Conservation (phyloP, 2,329 filamentous ascomycete species). For the Penicillium sp. region DNA sequence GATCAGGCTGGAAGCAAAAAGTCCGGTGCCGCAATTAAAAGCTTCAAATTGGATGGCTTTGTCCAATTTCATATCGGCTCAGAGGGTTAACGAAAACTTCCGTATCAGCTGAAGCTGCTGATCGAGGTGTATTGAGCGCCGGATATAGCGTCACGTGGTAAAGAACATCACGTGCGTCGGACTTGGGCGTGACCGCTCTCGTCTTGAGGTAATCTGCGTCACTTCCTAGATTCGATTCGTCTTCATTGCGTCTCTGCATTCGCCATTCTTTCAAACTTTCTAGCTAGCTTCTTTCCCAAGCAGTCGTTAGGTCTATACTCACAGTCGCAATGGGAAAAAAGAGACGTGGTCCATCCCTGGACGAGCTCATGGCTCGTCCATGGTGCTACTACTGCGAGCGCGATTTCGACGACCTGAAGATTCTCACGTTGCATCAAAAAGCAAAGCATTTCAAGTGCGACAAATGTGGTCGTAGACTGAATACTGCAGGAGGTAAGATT, state of each 20-base stretch:
- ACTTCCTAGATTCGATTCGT: constrained; percentile 1
- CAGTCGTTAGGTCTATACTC: background rate
- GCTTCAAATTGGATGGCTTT: too few relatives aligned
- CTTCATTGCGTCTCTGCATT: background rate
- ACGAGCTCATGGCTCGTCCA: constrained; percentile 81
- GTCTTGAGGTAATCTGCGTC: constrained; percentile 1
- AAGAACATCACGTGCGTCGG: background rate
- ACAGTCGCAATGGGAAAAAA: constrained; percentile 73
- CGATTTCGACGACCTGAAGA: constrained; percentile 96
- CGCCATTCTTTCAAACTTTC: background rate
- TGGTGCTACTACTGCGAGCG: constrained; percentile 99
- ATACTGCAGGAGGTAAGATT: constrained; percentile 83
- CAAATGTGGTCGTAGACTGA: constrained; percentile 79
- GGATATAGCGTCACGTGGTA: background rate
- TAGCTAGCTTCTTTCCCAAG: background rate
- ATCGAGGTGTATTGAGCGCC: background rate
- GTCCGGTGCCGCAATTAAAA: too few relatives aligned
- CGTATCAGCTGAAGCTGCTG: too few relatives aligned
- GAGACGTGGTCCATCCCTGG: constrained; percentile 80
- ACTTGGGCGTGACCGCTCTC: background rate
- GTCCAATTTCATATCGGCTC: too few relatives aligned
- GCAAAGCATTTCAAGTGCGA: constrained; percentile 99
- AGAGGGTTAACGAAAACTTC: too few relatives aligned
- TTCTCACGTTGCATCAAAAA: constrained; percentile 95
- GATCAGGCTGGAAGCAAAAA: too few relatives aligned